Percentiles rank a stretch among this genome's conserved stretches.
Evolutionary conservation across 106 monocot genomes (phyloP).

Genomic region (Triglochin maritima): DNA sequence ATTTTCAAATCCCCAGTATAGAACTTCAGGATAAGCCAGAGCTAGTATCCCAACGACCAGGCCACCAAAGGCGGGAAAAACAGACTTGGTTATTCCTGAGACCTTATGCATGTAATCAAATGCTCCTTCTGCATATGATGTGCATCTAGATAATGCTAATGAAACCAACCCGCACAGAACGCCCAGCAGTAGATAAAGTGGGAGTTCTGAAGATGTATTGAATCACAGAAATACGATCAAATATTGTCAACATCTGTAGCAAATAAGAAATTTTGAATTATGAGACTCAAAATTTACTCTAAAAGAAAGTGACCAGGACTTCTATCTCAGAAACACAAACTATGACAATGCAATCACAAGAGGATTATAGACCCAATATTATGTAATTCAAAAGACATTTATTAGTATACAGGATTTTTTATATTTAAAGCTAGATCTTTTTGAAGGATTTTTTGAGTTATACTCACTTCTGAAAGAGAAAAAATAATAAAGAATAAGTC

Average conservation of each 20-base stretch:
- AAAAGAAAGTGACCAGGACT: not conserved
- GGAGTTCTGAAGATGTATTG: conserved; percentile 80
- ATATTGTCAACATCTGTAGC: conserved; percentile 32
- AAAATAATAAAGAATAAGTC: too few relatives aligned
- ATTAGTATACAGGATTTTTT: too few relatives aligned
- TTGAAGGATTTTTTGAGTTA: too few relatives aligned
- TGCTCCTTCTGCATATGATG: conserved; percentile 44
- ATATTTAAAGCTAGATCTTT: too few relatives aligned
- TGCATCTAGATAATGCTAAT: conserved; percentile 52
- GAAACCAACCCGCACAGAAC: conserved; percentile 75
- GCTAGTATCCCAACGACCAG: conserved; percentile 72
- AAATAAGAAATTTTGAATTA: conserved; percentile 17
- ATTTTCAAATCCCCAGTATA: conserved; percentile 97
- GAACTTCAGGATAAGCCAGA: conserved; percentile 70
- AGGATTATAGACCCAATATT: too few relatives aligned
- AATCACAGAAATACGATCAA: conserved; percentile 37
- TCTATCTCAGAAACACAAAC: not conserved
- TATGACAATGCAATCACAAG: not conserved
- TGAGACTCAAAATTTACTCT: not conserved
- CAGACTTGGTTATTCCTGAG: conserved; percentile 38
- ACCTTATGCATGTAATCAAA: conserved; percentile 41
- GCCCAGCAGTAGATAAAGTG: conserved; percentile 77
- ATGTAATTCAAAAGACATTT: too few relatives aligned
- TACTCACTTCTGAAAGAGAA: too few relatives aligned
- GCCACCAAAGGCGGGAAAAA: conserved; percentile 78